phyloP scores from a whole-genome alignment of 345 rosid species.

The Physaria fendleri region DNA sequence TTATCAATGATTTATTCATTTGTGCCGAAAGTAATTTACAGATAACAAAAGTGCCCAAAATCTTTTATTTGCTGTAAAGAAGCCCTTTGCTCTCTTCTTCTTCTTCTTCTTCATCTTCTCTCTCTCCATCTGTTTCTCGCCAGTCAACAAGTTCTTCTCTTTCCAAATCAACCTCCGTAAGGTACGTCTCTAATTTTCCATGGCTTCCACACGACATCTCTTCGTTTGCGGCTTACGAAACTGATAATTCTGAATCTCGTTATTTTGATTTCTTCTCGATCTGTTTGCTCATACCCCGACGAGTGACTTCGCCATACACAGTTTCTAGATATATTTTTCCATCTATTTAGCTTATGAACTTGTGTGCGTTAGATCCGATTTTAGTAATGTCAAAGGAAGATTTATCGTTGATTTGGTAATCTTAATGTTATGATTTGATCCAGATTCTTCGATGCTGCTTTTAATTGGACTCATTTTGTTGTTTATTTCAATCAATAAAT shows the following conservation, averaged over 20 bases:
- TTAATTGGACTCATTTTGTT: background rate
- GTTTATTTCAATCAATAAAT: background rate
- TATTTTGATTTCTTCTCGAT: constrained; percentile 1
- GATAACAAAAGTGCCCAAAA: no score
- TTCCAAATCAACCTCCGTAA: constrained; percentile 2
- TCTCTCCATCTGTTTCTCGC: background rate
- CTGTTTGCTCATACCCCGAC: constrained; percentile 2
- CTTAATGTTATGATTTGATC: constrained; percentile 6
- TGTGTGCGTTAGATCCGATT: background rate
- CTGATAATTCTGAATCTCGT: background rate
- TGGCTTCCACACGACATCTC: constrained; percentile 13
- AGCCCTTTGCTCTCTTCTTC: no score
- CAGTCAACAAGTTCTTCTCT: constrained; percentile 15
- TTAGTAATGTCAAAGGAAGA: background rate
- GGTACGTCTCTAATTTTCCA: constrained; percentile 28
- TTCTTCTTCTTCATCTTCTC: background rate
- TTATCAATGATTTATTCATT: no score
- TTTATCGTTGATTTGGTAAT: background rate
- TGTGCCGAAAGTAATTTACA: no score
- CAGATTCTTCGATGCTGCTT: background rate
- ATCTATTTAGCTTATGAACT: constrained; percentile 2
- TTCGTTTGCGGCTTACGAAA: background rate
- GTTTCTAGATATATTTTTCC: background rate
- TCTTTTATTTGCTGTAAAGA: no score
- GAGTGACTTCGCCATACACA: background rate